These are phyloP conservation scores for Lagenaria siceraria DNA, from an alignment of 306 rosid species.

Conservation along the genomic window DNA sequence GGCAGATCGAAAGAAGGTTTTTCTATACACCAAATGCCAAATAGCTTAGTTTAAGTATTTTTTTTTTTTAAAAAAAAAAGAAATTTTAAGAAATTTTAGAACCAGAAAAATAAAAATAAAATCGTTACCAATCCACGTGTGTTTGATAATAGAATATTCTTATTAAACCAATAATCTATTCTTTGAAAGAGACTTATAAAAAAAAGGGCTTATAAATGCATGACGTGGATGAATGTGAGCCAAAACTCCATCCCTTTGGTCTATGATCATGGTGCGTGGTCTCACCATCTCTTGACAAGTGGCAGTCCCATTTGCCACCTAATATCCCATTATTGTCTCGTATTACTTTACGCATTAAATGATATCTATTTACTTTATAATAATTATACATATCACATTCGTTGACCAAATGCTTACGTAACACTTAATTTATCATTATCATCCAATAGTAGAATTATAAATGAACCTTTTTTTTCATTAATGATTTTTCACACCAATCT, in stretches of 20 bases:
- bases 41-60: no score
- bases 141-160: background rate
- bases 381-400: no score
- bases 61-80: no score
- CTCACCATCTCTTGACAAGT: background rate
- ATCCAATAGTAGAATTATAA: background rate
- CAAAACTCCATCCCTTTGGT: background rate
- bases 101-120: no score
- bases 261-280: background rate
- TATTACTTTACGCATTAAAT: background rate
- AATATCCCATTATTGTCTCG: background rate
- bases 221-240: slow-evolving; percentile 16
- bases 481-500: background rate
- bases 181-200: background rate
- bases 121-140: no score
- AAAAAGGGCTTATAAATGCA: background rate
- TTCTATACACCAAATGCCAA: no score
- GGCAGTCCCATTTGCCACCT: background rate
- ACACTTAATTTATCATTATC: background rate
- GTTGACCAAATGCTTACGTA: background rate
- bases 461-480: background rate
- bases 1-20: no score
- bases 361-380: background rate
- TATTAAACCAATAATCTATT: background rate
- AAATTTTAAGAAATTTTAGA: no score